Evolutionary conservation across 108 stramenopile genomes (phyloP).

Genomic region (Asterionellopsis glacialis): DNA sequence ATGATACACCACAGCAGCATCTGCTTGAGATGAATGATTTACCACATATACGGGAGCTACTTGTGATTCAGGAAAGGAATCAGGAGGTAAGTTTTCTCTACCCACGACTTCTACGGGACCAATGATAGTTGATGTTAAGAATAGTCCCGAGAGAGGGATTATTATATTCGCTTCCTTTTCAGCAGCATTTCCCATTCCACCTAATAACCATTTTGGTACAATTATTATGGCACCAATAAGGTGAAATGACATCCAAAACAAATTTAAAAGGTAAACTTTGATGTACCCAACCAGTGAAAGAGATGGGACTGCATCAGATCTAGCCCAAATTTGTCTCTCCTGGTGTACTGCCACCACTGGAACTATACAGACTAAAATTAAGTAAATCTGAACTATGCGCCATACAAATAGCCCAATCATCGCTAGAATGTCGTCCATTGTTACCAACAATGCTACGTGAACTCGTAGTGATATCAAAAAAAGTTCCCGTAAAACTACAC

Average conservation of each 20-base stretch:
- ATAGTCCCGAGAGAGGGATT: constrained; percentile 7
- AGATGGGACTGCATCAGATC: constrained; percentile 38
- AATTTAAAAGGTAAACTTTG: constrained; percentile 64
- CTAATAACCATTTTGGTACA: constrained; percentile 32
- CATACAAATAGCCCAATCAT: not conserved
- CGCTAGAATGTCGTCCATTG: too few species aligned
- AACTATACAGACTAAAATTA: not conserved
- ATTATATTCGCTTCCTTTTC: constrained; percentile 16
- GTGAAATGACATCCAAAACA: constrained; percentile 57
- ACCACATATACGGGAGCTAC: constrained; percentile 77
- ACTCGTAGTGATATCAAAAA: too few species aligned
- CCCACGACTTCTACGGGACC: constrained; percentile 54
- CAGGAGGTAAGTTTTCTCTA: constrained; percentile 49
- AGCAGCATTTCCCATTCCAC: constrained; percentile 7
- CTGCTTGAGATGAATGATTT: constrained; percentile 79
- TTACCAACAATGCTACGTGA: too few species aligned
- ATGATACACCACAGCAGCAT: constrained; percentile 61
- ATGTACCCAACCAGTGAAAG: constrained; percentile 43
- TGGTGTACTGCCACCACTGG: constrained; percentile 34
- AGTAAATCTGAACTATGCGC: not conserved
- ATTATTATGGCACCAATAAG: constrained; percentile 44
- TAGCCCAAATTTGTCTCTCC: constrained; percentile 74
- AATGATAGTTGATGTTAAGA: constrained; percentile 4
- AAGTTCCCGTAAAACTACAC: too few species aligned
- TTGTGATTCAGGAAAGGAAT: not conserved